phyloP scores from a whole-genome alignment of 345 rosid species.

The Aegle marmelos region DNA sequence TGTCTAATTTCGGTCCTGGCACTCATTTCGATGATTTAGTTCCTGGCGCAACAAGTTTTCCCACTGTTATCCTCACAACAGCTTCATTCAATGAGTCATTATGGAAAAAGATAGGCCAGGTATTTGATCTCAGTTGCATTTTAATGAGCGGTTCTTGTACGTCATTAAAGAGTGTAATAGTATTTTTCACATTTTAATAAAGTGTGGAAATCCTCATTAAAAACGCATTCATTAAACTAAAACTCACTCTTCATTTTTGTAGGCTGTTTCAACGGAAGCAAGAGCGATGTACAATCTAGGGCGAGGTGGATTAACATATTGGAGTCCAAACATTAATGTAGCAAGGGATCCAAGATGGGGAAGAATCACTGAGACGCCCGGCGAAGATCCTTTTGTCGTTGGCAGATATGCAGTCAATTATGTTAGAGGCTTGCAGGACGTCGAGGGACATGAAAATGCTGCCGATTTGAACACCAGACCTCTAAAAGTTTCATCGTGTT shows the following conservation, averaged over 20 bases:
- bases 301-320: slow-evolving; percentile 38
- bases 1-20: slow-evolving; percentile 36
- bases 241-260: background rate
- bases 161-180: too few species aligned
- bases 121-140: background rate
- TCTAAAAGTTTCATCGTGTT: slow-evolving; percentile 41
- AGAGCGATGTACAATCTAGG: slow-evolving; percentile 55
- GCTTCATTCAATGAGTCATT: slow-evolving; percentile 40
- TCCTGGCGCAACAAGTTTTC: slow-evolving; percentile 45
- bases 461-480: slow-evolving; percentile 29
- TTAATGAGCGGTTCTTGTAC: rapidly evolving
- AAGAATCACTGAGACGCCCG: slow-evolving; percentile 38
- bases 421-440: slow-evolving; percentile 48
- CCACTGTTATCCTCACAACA: slow-evolving; percentile 31
- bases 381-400: slow-evolving; percentile 44
- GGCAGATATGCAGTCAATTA: slow-evolving; percentile 36
- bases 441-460: slow-evolving; percentile 19
- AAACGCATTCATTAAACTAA: too few species aligned
- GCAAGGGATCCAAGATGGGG: slow-evolving; percentile 54
- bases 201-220: too few species aligned
- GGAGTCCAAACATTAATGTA: slow-evolving; percentile 50
- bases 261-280: slow-evolving; percentile 52
- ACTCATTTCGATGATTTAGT: slow-evolving; percentile 25
- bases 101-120: slow-evolving; percentile 47
- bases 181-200: too few species aligned